phyloP scores from a whole-genome alignment of 805 yeast genomes.

The Lipomyces starkeyi region DNA sequence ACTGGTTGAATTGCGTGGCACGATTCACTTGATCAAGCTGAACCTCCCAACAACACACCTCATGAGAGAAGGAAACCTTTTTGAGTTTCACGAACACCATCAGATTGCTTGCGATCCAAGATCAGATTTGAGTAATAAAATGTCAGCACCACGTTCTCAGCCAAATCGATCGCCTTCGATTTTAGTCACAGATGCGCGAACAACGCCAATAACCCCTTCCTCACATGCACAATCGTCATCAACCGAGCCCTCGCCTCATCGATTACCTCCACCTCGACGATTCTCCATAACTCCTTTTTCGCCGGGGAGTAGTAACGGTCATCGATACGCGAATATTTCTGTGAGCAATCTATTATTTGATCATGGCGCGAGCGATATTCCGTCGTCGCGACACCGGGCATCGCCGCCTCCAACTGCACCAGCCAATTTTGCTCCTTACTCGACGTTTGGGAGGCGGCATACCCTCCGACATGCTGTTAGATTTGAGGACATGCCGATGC shows the following conservation, averaged over 20 bases:
- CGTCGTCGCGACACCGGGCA: slow-evolving; percentile 69
- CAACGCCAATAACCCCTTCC: slow-evolving; percentile 37
- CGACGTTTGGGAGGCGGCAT: slow-evolving; percentile 1
- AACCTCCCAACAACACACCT: no score
- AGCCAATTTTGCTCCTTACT: slow-evolving; percentile 15
- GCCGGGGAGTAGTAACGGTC: slow-evolving; percentile 6
- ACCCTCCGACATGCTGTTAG: neutral
- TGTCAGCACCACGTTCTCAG: slow-evolving; percentile 6
- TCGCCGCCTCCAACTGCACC: slow-evolving; percentile 41
- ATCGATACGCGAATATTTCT: slow-evolving; percentile 74
- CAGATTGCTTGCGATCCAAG: neutral
- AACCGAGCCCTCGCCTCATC: slow-evolving; percentile 48
- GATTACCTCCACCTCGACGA: slow-evolving; percentile 3
- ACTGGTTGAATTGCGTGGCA: no score
- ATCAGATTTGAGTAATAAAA: neutral
- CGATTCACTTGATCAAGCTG: no score
- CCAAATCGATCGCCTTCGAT: slow-evolving; percentile 79
- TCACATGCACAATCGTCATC: slow-evolving; percentile 49
- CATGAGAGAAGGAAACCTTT: no score
- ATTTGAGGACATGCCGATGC: slow-evolving; percentile 21
- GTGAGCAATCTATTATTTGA: slow-evolving; percentile 79
- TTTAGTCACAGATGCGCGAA: slow-evolving; percentile 86
- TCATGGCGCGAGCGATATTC: slow-evolving; percentile 72
- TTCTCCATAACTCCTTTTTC: slow-evolving; percentile 3
- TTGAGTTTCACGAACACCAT: no score